Percentiles rank a stretch among this genome's conserved stretches.
Conservation (phyloP, 306 rosid genomes). For the Vachellia pachyceras region DNA sequence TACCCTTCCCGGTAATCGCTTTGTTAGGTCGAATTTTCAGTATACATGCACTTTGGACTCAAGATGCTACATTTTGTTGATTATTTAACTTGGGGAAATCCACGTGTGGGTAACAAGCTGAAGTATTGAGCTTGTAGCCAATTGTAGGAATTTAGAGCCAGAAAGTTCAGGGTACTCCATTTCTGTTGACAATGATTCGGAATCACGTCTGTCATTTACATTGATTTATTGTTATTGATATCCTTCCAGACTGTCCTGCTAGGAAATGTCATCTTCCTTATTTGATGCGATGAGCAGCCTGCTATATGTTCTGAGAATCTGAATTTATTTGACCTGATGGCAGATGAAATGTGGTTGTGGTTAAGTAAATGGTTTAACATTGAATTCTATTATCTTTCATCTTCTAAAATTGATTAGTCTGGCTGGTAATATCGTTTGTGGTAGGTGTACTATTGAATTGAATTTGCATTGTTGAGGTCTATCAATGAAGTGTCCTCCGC, state of each 20-base stretch:
- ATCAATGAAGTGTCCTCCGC: neutral
- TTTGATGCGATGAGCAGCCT: slow-evolving; percentile 16
- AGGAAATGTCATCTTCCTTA: slow-evolving; percentile 11
- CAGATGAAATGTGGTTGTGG: slow-evolving; percentile 10
- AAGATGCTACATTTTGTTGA: slow-evolving; percentile 13
- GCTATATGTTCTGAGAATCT: slow-evolving; percentile 24
- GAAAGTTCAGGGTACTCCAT: neutral
- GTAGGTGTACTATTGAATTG: slow-evolving; percentile 21
- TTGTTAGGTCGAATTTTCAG: neutral
- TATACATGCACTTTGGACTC: neutral
- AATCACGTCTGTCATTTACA: slow-evolving; percentile 3
- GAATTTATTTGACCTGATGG: slow-evolving; percentile 29
- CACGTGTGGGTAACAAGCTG: slow-evolving; percentile 11
- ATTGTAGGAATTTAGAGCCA: neutral
- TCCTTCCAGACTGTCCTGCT: slow-evolving; percentile 16
- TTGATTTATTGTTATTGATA: slow-evolving; percentile 1
- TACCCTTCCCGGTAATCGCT: neutral
- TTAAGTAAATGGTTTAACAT: slow-evolving; percentile 21
- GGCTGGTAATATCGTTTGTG: slow-evolving; percentile 12
- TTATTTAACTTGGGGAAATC: slow-evolving; percentile 14
- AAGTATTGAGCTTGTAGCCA: slow-evolving; percentile 15
- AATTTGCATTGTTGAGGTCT: slow-evolving; percentile 27
- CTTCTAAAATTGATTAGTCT: slow-evolving; percentile 28
- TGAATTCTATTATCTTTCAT: slow-evolving; percentile 19
- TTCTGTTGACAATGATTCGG: neutral